Base-by-base conservation (phyloP, 305 asterid genomes). In the Salvia sclarea region DNA sequence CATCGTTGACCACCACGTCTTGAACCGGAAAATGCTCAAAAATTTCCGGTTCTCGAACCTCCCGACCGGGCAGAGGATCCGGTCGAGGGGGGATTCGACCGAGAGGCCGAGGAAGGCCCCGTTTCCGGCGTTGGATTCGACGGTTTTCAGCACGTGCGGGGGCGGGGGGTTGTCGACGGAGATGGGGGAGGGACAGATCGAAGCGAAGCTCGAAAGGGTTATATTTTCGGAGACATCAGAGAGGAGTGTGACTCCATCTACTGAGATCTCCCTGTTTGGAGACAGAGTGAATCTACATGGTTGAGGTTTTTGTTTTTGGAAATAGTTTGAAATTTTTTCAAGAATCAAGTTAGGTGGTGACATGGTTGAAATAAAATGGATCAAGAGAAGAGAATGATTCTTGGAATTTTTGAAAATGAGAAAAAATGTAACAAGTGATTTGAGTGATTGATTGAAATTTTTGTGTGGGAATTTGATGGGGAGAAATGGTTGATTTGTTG, bases 1-100 rank as follows among this genome's bases (percentile, higher is more conserved):
- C 77, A 72, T 73, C 5, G 81, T 79, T 1, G 84, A 76, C 86
- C 86, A 82, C 86, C 86, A 82, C 25, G 82, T 77, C 48, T 82
- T 82, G 64, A 82, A 82, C 8, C 86, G 76, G 55, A 82, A 82
- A 18, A 82, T 57, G 41, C 82, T 76, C 8, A 82, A 17, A n/a
- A 82, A 82, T 11, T 74, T 72, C 6, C 78, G 47, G 76, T 71
- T 54, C 0, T 9, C 25, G 72, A 82, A 68, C 43, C 61, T 76
- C 18, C 86, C 86, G 17, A 82, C 69, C 16, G 82, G 56, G 30
- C 55, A 61, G 4, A 74, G 72, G 64, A 80, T 66, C 50, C 84
- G 54, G 65, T 80, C 71, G 4, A 41, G 63, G 30, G 84, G 82
- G 48, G 2, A 33, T 2, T 76, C 43, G 10, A 76, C 44, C 0